Evolutionary conservation across 192 early-diverging fungal genomes (phyloP).

Genomic region (Mortierella claussenii): DNA sequence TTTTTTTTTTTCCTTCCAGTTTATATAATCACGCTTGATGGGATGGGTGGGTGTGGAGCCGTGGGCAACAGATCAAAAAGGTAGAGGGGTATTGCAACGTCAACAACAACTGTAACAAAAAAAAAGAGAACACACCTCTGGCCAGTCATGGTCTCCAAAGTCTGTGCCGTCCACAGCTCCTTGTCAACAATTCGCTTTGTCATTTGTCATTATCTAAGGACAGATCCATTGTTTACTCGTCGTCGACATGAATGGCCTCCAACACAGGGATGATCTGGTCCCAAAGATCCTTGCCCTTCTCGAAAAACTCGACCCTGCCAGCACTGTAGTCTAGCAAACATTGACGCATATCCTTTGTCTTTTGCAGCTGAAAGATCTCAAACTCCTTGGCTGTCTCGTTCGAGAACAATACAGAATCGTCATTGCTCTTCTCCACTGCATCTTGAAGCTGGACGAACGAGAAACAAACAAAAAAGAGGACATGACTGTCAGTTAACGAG

Average conservation of each 20-base stretch:
- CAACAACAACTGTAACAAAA: too few species aligned
- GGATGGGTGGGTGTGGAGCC: too few species aligned
- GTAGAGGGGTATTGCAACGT: too few species aligned
- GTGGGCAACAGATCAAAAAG: too few species aligned
- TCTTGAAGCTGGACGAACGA: slow-evolving; percentile 73
- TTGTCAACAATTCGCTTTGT: too few species aligned
- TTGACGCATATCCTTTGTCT: slow-evolving; percentile 84
- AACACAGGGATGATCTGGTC: slow-evolving; percentile 85
- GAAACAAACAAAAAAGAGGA: slow-evolving; percentile 11
- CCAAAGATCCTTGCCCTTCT: slow-evolving; percentile 83
- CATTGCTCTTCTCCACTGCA: slow-evolving; percentile 81
- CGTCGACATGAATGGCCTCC: slow-evolving; percentile 65
- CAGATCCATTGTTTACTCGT: slow-evolving; percentile 21
- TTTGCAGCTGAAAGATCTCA: slow-evolving; percentile 83
- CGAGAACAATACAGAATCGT: slow-evolving; percentile 78
- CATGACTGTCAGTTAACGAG: not conserved
- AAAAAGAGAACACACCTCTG: too few species aligned
- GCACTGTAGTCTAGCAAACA: slow-evolving; percentile 78
- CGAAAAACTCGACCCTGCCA: slow-evolving; percentile 86
- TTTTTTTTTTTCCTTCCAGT: too few species aligned
- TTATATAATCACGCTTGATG: too few species aligned
- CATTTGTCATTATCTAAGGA: too few species aligned
- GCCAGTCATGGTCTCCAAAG: too few species aligned
- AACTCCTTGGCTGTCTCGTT: slow-evolving; percentile 84
- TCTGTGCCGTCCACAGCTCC: too few species aligned